phyloP scores from a whole-genome alignment of 345 rosid genomes.

The Populus davidiana region DNA sequence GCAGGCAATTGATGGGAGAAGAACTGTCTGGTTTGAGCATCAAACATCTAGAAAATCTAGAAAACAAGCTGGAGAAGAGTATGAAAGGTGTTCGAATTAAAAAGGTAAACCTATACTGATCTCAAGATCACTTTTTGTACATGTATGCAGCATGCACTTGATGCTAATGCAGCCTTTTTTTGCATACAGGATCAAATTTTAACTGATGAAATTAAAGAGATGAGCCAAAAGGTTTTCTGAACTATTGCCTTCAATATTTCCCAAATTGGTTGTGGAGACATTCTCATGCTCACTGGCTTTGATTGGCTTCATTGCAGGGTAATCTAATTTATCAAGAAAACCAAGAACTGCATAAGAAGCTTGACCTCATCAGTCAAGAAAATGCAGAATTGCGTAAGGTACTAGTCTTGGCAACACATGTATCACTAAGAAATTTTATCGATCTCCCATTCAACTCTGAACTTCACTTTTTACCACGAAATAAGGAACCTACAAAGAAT shows the following conservation, averaged over 20 bases:
- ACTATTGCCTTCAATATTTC: constrained; percentile 4
- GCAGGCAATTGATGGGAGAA: constrained; percentile 82
- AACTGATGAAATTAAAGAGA: constrained; percentile 53
- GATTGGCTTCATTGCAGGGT: constrained; percentile 43
- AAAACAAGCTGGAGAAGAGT: constrained; percentile 67
- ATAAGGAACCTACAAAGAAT: background rate
- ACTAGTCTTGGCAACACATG: constrained; percentile 13
- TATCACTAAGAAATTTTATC: background rate
- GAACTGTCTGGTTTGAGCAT: constrained; percentile 61
- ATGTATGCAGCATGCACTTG: background rate
- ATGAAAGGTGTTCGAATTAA: constrained; percentile 55
- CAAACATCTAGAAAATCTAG: constrained; percentile 61
- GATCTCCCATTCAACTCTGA: background rate
- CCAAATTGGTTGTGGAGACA: background rate
- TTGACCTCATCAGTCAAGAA: constrained; percentile 46
- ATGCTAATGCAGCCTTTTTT: background rate
- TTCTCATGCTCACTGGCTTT: background rate
- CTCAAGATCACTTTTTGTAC: background rate
- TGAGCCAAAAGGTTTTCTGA: constrained; percentile 51
- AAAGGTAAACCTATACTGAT: constrained; percentile 40
- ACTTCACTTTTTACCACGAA: background rate
- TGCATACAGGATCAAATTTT: constrained; percentile 54
- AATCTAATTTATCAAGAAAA: constrained; percentile 57
- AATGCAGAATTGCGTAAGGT: constrained; percentile 59
- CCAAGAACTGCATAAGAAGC: constrained; percentile 43